Percentiles rank a stretch among this genome's conserved stretches.
phyloP scores from a whole-genome alignment of 2,329 filamentous ascomycete species.

The Cladosporium austrohemisphaericum region DNA sequence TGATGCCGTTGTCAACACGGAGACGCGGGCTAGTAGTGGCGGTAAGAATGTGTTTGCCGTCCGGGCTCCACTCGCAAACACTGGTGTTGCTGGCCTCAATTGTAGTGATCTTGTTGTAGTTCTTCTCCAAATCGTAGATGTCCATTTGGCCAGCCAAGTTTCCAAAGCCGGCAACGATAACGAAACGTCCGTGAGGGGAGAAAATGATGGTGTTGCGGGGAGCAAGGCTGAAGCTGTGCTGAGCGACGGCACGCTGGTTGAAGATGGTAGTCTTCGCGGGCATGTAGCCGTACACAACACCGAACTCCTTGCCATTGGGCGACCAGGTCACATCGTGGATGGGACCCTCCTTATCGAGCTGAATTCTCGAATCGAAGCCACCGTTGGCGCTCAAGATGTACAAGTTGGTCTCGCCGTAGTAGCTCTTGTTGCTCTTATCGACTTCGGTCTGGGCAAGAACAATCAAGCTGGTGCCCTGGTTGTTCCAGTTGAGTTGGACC shows the following conservation, averaged over 20 bases:
- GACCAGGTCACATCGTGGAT: slow-evolving; percentile 99
- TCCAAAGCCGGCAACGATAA: slow-evolving; percentile 91
- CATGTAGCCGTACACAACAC: slow-evolving; percentile 97
- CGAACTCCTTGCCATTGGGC: slow-evolving; percentile 95
- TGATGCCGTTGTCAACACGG: slow-evolving; percentile 93
- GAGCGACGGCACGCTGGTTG: slow-evolving; percentile 78
- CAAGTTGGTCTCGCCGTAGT: slow-evolving; percentile 96
- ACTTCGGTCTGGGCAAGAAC: slow-evolving; percentile 97
- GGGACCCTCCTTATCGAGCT: slow-evolving; percentile 84
- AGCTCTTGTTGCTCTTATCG: slow-evolving; percentile 97
- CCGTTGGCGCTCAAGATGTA: slow-evolving; percentile 91
- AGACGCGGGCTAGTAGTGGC: slow-evolving; percentile 95
- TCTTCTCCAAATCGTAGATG: slow-evolving; percentile 91
- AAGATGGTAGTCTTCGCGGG: slow-evolving; percentile 99
- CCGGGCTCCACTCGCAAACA: slow-evolving; percentile 95
- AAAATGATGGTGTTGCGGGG: slow-evolving; percentile 95
- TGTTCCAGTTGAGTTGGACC: slow-evolving; percentile 98
- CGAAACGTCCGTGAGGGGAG: slow-evolving; percentile 88
- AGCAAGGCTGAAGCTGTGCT: slow-evolving; percentile 78
- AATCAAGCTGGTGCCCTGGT: slow-evolving; percentile 81
- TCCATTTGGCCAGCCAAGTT: slow-evolving; percentile 98
- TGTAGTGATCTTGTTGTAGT: slow-evolving; percentile 86
- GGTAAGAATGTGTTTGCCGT: slow-evolving; percentile 91
- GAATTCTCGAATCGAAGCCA: slow-evolving; percentile 83
- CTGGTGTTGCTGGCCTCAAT: slow-evolving; percentile 95